phyloP scores from a whole-genome alignment of 805 yeast species.

The Ogataea sp. region DNA sequence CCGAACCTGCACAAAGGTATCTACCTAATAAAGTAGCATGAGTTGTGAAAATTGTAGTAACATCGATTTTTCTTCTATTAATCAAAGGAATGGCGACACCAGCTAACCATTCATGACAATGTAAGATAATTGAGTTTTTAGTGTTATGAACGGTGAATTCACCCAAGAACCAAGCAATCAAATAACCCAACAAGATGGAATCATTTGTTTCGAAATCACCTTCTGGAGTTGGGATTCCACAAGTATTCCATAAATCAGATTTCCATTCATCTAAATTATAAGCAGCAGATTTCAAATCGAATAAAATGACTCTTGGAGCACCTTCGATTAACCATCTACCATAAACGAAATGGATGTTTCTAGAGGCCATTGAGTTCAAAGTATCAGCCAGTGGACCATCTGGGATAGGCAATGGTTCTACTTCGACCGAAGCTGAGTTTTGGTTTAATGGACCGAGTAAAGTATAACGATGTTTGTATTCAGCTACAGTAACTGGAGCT shows the following conservation, averaged over 20 bases:
- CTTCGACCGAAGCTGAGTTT: slow-evolving; percentile 68
- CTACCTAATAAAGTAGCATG: slow-evolving; percentile 96
- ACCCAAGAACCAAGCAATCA: slow-evolving; percentile 96
- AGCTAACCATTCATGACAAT: slow-evolving; percentile 97
- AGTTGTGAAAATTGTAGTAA: slow-evolving; percentile 92
- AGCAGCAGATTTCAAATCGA: slow-evolving; percentile 73
- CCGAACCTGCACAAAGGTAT: slow-evolving; percentile 92
- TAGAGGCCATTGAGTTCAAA: slow-evolving; percentile 66
- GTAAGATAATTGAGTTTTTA: slow-evolving; percentile 84
- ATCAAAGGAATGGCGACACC: slow-evolving; percentile 93
- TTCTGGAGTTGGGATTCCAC: slow-evolving; percentile 91
- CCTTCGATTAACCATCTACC: slow-evolving; percentile 98
- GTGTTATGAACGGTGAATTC: slow-evolving; percentile 81
- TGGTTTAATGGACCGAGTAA: slow-evolving; percentile 81
- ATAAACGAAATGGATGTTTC: slow-evolving; percentile 79
- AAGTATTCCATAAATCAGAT: slow-evolving; percentile 80
- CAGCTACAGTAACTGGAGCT: slow-evolving; percentile 94
- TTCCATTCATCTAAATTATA: slow-evolving; percentile 85
- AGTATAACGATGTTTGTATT: slow-evolving; percentile 80
- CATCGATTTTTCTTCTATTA: slow-evolving; percentile 84
- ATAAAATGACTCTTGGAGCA: slow-evolving; percentile 86
- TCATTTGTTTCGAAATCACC: slow-evolving; percentile 85
- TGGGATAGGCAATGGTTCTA: slow-evolving; percentile 55
- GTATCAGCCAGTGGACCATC: slow-evolving; percentile 47
- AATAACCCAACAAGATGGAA: slow-evolving; percentile 85